Percentiles rank a stretch among this genome's conserved stretches.
These are phyloP conservation scores for Jasminum sambac DNA, from an alignment of 257 asterid species.

Conservation along the genomic window DNA sequence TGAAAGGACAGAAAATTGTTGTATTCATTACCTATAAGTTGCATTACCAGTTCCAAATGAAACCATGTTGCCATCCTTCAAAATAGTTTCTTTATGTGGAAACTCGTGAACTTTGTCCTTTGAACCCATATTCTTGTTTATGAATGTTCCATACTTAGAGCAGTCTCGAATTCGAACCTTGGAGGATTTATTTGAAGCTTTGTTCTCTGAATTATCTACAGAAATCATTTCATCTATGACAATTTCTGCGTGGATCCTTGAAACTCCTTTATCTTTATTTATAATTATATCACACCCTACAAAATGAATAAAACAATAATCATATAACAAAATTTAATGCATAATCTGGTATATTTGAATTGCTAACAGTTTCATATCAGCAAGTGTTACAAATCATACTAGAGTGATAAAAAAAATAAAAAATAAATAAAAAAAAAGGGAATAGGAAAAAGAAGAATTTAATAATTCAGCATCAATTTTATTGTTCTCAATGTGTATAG, in stretches of 20 bases:
- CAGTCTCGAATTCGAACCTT: conserved; percentile 76
- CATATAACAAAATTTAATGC: not conserved
- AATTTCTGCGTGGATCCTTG: conserved; percentile 95
- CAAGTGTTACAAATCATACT: not conserved
- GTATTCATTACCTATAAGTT: conserved; percentile 59
- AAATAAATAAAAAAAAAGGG: not conserved
- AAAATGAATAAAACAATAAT: conserved; percentile 17
- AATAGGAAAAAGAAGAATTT: not conserved
- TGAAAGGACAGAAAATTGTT: conserved; percentile 15
- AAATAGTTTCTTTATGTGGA: conserved; percentile 62
- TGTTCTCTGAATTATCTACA: conserved; percentile 45
- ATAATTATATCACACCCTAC: conserved; percentile 86
- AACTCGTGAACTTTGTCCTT: conserved; percentile 78
- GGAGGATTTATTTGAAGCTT: conserved; percentile 41
- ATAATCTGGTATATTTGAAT: not conserved
- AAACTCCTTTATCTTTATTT: conserved; percentile 88
- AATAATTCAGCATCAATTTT: not conserved
- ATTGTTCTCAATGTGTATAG: not conserved
- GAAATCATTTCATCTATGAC: conserved; percentile 77
- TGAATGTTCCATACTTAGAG: conserved; percentile 91
- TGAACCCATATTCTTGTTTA: conserved; percentile 41
- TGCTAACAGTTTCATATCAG: not conserved
- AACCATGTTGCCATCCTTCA: conserved; percentile 76
- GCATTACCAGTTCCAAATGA: conserved; percentile 95
- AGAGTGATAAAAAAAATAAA: too few relatives aligned